Evolutionary conservation across 495 filamentous ascomycete species (phyloP), one percentile per base, ranked within the genome.

Genomic region (Aspergillus conjunctus): DNA sequence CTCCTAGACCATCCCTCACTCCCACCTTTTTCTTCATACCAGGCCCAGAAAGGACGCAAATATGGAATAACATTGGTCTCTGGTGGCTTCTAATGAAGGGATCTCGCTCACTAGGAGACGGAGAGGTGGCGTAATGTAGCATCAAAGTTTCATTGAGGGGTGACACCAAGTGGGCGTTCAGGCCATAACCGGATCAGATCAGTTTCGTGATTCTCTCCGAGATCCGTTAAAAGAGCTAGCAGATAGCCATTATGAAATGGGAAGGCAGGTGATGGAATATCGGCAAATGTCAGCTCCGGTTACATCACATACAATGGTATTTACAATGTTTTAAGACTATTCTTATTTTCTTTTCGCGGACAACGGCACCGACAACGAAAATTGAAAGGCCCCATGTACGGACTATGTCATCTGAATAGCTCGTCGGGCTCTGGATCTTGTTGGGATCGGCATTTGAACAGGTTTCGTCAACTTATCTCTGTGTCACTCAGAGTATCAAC

Each of bases 291-390:
- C 18, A 56, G 53, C 59, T 56, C 54, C 41, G 58, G 62, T 65
- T 65, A 55, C 62, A 65, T 65, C 58, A 58, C 62, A 65, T 58
- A 39, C 41, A 17, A 46, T 46, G 22, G 31, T 51, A 43, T 51
- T 58, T 26, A 51, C 51, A 46, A 53, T 56, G 17, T 46, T 31
- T 46, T 46, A 20, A 26, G 22, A 14, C 45, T 56, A 2, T 48
- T 7, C n/a, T 33, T 57, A 15, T 57, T 48, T 46, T 17, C 12
- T 32, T 48, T 48, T 49, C 26, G 49, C n/a, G 18, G 11, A n/a
- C 22, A 51, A n/a, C n/a, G 26, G 30, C 14, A 32, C 20, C 49
- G 12, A 31, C 21, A 51, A 48, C 32, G 31, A 44, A n/a, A 14
- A 44, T 20, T 32, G 51, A 17, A 60, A 34, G 14, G 51, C 51